These are phyloP conservation scores for Setomelanomma holmii DNA, from an alignment of 2,329 filamentous ascomycete species.

Conservation along the genomic window DNA sequence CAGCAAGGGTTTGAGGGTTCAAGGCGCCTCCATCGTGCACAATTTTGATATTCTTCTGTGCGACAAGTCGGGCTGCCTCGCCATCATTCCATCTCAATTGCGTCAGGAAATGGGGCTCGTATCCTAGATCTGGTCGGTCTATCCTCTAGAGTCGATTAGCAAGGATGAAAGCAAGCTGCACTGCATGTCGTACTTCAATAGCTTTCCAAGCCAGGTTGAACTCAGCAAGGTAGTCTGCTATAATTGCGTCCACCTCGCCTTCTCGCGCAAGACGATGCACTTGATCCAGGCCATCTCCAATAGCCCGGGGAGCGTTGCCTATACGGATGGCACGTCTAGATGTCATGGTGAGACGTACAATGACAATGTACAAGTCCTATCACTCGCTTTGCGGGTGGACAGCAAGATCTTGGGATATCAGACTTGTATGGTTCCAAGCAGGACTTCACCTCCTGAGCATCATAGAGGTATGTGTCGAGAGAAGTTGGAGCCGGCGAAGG, in stretches of 20 bases:
- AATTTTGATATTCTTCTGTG: constrained; percentile 58
- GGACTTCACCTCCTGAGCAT: too few species aligned
- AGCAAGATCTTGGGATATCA: too few species aligned
- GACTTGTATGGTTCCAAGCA: too few species aligned
- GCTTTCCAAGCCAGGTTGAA: constrained; percentile 44
- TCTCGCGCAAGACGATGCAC: neutral
- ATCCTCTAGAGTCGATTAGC: too few species aligned
- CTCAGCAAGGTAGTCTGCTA: constrained; percentile 48
- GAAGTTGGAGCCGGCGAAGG: too few species aligned
- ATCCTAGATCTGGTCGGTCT: constrained; percentile 39
- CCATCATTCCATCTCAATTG: constrained; percentile 38
- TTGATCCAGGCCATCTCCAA: neutral
- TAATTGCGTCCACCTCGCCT: constrained; percentile 49
- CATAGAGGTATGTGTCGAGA: too few species aligned
- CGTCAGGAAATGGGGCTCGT: constrained; percentile 39
- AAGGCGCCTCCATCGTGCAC: constrained; percentile 63
- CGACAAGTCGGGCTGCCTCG: constrained; percentile 42
- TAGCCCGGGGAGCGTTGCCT: neutral
- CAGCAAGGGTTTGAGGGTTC: constrained; percentile 59
- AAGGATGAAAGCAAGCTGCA: too few species aligned
- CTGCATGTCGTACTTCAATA: too few species aligned
- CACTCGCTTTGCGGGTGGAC: too few species aligned
- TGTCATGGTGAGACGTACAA: too few species aligned
- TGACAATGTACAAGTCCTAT: too few species aligned
- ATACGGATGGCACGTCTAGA: too few species aligned